Conservation (phyloP, 1,284 basidiomycete genomes). For the Trametes pubescens region DNA sequence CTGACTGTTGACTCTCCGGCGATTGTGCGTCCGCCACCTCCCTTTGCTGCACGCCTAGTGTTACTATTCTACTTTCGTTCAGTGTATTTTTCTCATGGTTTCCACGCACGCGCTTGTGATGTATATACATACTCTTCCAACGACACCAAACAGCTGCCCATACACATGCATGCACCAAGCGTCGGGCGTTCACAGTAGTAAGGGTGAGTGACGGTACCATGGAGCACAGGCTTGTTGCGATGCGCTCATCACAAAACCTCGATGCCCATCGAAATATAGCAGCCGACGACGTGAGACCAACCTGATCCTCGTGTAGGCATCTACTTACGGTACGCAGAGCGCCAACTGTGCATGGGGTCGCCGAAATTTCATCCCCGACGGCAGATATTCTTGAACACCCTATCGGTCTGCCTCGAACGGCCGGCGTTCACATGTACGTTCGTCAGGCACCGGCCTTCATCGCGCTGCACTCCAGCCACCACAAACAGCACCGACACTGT, state of each 20-base stretch:
- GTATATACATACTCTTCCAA: not conserved
- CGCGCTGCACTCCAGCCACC: not conserved
- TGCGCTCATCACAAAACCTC: not conserved
- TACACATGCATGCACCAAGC: too few relatives aligned
- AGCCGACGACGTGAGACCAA: not conserved
- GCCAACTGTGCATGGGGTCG: not conserved
- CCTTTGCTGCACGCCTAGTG: not conserved
- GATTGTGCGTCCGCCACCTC: not conserved
- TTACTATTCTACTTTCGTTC: not conserved
- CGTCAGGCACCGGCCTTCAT: conserved; percentile 19
- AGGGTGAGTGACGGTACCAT: too few relatives aligned
- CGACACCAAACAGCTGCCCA: not conserved
- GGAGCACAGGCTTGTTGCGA: not conserved
- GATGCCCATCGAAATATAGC: not conserved
- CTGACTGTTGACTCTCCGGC: not conserved
- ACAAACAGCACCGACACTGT: conserved; percentile 17
- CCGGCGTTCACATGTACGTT: not conserved
- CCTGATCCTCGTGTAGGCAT: not conserved
- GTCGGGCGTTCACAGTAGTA: too few relatives aligned
- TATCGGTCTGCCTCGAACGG: not conserved
- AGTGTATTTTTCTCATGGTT: not conserved
- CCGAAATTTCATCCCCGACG: not conserved
- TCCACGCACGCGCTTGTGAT: not conserved
- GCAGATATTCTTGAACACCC: not conserved
- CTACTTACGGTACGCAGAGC: not conserved